Base-by-base conservation (phyloP, 2,329 filamentous ascomycete species). In the Cladophialophora yegresii region DNA sequence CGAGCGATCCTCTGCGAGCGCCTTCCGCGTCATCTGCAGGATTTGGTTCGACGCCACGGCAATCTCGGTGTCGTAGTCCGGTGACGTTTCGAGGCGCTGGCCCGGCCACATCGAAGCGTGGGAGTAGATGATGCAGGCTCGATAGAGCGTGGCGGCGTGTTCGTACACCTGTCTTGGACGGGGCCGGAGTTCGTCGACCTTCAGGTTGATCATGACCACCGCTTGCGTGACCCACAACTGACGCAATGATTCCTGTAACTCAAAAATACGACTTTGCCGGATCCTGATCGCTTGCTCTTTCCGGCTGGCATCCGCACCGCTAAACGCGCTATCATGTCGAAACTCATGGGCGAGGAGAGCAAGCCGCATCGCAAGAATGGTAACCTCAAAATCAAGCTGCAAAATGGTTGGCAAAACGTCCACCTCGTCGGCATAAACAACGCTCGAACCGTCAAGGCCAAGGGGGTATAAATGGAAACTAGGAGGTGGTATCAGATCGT, bases 61-160 rank as follows among this genome's bases (percentile, higher is more conserved):
- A 49, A 83, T 79, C 65, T 84, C 79, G 26, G 73, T 67, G 36
- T 77, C 72, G 22, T 77, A 72, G 16, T 75, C 72, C 16, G 76
- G 74, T 8, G 73, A 75, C 1, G 74, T 76, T 23, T 80, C 76
- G 9, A 77, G 68, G 1, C 77, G 72, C 72, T 85, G 83, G 4
- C 75, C 74, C 2, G 79, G 77, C 76, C 80, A 84, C 78, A 85
- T 81, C 69, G 79, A 82, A 4, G 81, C 84, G 61, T 81, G 80
- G n/a, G 80, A 79, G 70, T 84, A 85, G 57, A 86, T 77, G 20
- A 82, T 75, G 50, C 77, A 79, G 22, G 76, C 76, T 67, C 83
- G 80, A 72, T 82, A 84, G 12, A 85, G 76, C 8, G 82, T 72
- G 40, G 77, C 74, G 2, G 79, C 81, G 71, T 81, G 79, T 60